These are phyloP conservation scores for Solanum hybrid DNA, from an alignment of 305 asterid genomes.

Conservation along the genomic window DNA sequence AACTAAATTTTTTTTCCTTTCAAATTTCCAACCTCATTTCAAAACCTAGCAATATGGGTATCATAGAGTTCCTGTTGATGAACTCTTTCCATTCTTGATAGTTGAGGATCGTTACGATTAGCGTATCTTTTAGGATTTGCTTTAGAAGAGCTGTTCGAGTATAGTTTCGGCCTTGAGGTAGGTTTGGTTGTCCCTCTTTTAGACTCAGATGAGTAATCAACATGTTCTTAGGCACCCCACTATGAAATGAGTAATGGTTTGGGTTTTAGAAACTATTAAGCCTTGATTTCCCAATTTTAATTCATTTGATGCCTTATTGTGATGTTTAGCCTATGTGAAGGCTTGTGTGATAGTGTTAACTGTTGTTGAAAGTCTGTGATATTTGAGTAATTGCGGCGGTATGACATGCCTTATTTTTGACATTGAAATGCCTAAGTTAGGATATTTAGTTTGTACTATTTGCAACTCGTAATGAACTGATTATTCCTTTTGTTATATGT, in stretches of 20 bases:
- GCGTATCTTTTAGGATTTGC: not conserved
- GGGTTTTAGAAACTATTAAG: not conserved
- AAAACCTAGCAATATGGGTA: not conserved
- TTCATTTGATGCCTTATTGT: too few relatives aligned
- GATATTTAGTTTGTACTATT: not conserved
- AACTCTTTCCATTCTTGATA: not conserved
- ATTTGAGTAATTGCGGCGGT: not conserved
- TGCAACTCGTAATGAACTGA: not conserved
- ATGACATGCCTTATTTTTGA: not conserved
- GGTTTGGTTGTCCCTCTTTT: too few relatives aligned
- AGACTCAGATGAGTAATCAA: too few relatives aligned
- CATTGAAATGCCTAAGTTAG: not conserved
- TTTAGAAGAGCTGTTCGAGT: not conserved
- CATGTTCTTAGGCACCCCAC: too few relatives aligned
- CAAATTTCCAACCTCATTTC: not conserved
- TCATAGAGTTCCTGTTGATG: not conserved
- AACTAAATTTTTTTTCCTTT: not conserved
- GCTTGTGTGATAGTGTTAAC: too few relatives aligned
- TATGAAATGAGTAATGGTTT: too few relatives aligned
- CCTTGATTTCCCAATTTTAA: not conserved
- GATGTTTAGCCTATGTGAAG: not conserved
- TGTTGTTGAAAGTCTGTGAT: not conserved
- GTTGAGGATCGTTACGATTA: not conserved
- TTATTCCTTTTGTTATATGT: not conserved
- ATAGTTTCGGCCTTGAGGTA: too few relatives aligned